Percentiles rank a stretch among this genome's conserved stretches.
Evolutionary conservation across 2,329 filamentous ascomycete species (phyloP).

Genomic region (Neofusicoccum cordaticola): DNA sequence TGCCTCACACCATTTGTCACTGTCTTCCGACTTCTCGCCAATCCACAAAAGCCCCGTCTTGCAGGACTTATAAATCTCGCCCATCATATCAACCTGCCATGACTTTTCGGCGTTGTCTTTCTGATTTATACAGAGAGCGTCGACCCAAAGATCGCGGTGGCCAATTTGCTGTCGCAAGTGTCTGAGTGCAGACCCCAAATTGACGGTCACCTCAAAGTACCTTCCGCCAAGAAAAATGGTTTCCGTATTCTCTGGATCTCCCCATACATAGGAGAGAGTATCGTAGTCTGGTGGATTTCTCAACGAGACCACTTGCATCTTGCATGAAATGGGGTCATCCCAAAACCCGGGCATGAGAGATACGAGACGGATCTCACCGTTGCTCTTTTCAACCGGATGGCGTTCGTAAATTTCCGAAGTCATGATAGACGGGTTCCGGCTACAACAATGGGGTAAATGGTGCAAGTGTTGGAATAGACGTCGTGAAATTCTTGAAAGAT

Average conservation of each 20-base stretch:
- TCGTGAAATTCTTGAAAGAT: no score
- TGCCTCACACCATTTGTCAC: background rate
- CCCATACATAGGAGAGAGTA: conserved; percentile 19
- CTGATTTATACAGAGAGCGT: background rate
- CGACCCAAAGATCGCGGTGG: background rate
- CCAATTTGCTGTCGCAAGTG: background rate
- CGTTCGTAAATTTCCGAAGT: background rate
- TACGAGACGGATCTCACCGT: background rate
- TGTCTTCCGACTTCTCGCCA: background rate
- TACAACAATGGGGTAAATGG: no score
- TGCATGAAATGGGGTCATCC: background rate
- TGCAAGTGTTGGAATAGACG: no score
- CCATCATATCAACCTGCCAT: background rate
- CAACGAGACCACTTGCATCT: conserved; percentile 2
- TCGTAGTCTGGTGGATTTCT: background rate
- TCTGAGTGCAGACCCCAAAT: background rate
- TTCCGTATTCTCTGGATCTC: background rate
- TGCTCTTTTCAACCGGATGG: background rate
- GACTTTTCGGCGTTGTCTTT: background rate
- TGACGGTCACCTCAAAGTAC: background rate
- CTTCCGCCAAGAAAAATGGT: background rate
- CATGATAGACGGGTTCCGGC: background rate
- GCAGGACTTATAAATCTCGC: background rate
- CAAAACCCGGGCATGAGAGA: background rate
- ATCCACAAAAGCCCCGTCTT: background rate